A percentile compares a stretch with the other conserved stretches of the same genome.
Evolutionary conservation across 75 land plant species (phyloP).

Genomic region (Pinus tabuliformis): DNA sequence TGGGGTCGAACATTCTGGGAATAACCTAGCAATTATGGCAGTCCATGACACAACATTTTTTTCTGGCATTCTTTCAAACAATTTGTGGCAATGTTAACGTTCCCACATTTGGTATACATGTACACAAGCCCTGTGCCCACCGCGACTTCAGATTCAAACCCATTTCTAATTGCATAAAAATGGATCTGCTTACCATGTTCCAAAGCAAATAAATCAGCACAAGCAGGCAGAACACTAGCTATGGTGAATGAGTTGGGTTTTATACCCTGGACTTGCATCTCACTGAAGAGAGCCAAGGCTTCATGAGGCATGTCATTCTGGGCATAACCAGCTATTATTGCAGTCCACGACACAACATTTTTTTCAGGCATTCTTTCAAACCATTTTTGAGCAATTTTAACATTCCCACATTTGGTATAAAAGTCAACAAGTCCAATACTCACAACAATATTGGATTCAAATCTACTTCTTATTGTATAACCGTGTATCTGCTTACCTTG

Average conservation of each 20-base stretch:
- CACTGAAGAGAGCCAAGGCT: constrained; percentile 13
- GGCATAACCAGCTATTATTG: constrained; percentile 19
- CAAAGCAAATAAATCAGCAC: constrained; percentile 15
- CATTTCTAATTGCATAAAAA: background rate
- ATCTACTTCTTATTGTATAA: background rate
- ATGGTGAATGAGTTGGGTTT: constrained; percentile 16
- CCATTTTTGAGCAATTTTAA: constrained; percentile 7
- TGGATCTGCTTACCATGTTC: constrained; percentile 14
- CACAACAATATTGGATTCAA: background rate
- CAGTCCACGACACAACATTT: constrained; percentile 24
- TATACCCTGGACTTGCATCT: constrained; percentile 17
- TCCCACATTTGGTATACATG: constrained; percentile 61
- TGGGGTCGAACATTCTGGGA: constrained; percentile 28
- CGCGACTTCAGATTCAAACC: constrained; percentile 35
- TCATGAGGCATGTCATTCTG: constrained; percentile 8
- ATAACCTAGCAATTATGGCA: constrained; percentile 50
- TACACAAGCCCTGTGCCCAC: constrained; percentile 50
- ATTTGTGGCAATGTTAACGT: constrained; percentile 18
- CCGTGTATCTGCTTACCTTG: constrained; percentile 10
- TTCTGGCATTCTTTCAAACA: constrained; percentile 44
- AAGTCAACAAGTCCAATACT: constrained; percentile 13
- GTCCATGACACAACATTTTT: constrained; percentile 71
- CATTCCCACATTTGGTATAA: constrained; percentile 22
- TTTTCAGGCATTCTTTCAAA: constrained; percentile 14
- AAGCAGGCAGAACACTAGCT: constrained; percentile 17